phyloP scores from a whole-genome alignment of 257 asterid genomes.

The Lantana camara region DNA sequence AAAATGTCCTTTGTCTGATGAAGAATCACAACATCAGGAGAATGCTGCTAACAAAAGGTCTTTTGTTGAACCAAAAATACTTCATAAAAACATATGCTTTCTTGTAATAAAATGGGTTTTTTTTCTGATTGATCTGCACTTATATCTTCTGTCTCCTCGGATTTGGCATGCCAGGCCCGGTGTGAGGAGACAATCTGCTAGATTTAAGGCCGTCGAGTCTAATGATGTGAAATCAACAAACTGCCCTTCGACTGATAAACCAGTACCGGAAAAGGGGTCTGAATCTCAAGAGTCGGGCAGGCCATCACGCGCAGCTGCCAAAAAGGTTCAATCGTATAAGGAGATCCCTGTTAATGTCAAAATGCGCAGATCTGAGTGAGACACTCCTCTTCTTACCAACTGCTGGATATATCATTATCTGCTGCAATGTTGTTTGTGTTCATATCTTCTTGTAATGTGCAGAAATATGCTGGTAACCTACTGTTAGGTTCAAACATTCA shows the following conservation, averaged over 20 bases:
- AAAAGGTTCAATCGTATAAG: conserved; percentile 70
- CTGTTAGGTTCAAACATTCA: conserved; percentile 15
- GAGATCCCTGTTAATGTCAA: conserved; percentile 59
- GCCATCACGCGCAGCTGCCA: conserved; percentile 70
- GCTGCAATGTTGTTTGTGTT: conserved; percentile 11
- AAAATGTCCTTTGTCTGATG: conserved; percentile 20
- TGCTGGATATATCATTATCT: neutral
- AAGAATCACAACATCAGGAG: conserved; percentile 35
- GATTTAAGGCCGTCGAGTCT: conserved; percentile 46
- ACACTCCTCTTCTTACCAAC: neutral
- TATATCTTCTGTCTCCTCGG: neutral
- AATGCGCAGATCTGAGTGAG: conserved; percentile 63
- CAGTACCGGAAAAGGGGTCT: conserved; percentile 31
- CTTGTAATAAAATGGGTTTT: neutral
- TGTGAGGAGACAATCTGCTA: conserved; percentile 63
- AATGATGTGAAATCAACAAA: conserved; percentile 21
- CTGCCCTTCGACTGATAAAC: conserved; percentile 26
- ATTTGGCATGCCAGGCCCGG: conserved; percentile 37
- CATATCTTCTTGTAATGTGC: conserved; percentile 12
- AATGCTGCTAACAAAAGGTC: conserved; percentile 49
- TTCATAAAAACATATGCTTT: neutral
- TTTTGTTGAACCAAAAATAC: neutral
- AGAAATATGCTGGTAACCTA: neutral
- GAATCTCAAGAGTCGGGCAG: conserved; percentile 45
- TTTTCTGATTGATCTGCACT: neutral